Conservation (phyloP, 2,329 filamentous ascomycete species). For the Colletotrichum euphorbiae region DNA sequence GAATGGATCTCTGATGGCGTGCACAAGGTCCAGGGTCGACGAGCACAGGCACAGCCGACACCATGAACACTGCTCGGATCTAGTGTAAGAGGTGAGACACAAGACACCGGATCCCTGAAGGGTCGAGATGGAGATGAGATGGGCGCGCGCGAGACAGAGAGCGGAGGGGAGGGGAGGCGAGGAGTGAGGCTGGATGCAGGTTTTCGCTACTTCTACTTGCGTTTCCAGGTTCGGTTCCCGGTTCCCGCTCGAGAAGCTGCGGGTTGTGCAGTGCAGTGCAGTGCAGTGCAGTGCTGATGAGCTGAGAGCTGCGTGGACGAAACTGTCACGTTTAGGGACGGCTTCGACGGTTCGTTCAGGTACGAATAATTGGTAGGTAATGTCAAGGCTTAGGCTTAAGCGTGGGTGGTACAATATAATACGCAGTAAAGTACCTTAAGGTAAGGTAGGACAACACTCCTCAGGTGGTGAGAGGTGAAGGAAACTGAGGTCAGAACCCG, state of each 20-base stretch:
- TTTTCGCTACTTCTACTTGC: not conserved
- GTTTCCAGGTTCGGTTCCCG: too few species aligned
- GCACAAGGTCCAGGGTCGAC: slow-evolving; percentile 17
- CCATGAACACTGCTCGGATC: slow-evolving; percentile 25
- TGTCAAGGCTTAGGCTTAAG: not conserved
- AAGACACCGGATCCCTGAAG: slow-evolving; percentile 31
- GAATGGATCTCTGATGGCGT: slow-evolving; percentile 30
- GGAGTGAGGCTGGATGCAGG: slow-evolving; percentile 25
- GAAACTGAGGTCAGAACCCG: slow-evolving; percentile 3
- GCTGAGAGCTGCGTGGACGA: not conserved
- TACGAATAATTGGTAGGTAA: slow-evolving; percentile 1
- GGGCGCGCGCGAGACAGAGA: not conserved
- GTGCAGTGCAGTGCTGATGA: slow-evolving; percentile 7
- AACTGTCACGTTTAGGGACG: not conserved
- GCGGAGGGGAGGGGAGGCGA: slow-evolving; percentile 1
- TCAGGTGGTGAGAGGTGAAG: slow-evolving; percentile 15
- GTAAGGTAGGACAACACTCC: not conserved
- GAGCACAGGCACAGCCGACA: slow-evolving; percentile 26
- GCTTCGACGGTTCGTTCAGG: slow-evolving; percentile 1
- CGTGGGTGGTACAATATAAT: not conserved
- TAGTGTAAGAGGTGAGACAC: slow-evolving; percentile 30
- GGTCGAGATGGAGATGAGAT: slow-evolving; percentile 5
- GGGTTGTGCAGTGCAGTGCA: not conserved
- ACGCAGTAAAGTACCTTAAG: too few species aligned
- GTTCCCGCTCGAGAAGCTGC: not conserved